Evolutionary conservation across 306 rosid genomes (phyloP), one percentile per base, ranked within the genome.

Genomic region (Geum urbanum): DNA sequence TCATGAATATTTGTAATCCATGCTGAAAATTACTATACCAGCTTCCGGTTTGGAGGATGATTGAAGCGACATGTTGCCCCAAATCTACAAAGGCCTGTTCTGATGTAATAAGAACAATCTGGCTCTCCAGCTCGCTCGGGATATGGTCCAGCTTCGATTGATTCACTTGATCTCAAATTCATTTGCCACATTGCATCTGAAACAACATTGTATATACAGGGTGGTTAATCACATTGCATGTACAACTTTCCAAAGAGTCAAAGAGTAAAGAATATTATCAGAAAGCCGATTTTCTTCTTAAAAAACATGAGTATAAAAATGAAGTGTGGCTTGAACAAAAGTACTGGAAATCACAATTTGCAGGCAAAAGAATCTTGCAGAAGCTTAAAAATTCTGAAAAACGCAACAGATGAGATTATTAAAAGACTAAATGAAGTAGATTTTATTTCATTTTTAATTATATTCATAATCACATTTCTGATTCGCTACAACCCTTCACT

Each of bases 51-150:
- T 48, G 97, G 98, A 45, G 98, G 98, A 72, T 92, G 98, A 81
- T 92, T 92, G 76, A 90, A 92, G 74, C 96, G 87, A 78, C 98
- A 92, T 49, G 98, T 88, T n/a, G 83, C 84, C 43, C 98, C 98
- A 78, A 92, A 92, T 85, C 98, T 88, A 82, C 98, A 94, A 45
- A 88, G 89, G 41, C 98, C 98, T 0, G 98, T 94, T 81, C 97
- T 83, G 77, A 94, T 88, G 82, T 90, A 94, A 77, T 94, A 94
- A 55, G 97, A 88, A 79, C 98, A 94, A 83, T 94, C 98, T 47
- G 87, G 94, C 79, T 94, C 97, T 71, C 97, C 97, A 12, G 89
- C 78, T 69, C 90, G 96, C 85, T 90, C 98, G 2, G 98, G 98
- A 85, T 88, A 92, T 46, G 88, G 79, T 80, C 96, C 97, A 35